phyloP scores from a whole-genome alignment of 164 flowering plant genomes.

The Tetrastigma voinierianum region DNA sequence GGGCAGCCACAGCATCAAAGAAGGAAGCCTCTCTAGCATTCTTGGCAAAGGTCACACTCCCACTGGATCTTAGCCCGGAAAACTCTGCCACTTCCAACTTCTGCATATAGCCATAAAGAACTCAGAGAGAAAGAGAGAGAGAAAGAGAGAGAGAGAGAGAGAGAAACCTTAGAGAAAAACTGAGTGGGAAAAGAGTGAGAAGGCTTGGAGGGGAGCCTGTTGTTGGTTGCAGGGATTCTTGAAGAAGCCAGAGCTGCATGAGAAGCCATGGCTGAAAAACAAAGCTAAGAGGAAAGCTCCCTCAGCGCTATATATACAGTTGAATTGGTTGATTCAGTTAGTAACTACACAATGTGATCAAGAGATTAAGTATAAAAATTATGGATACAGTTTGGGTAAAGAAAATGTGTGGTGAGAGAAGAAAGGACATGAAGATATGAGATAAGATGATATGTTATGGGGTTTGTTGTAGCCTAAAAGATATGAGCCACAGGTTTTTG shows the following conservation, averaged over 20 bases:
- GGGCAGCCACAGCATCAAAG: constrained; percentile 70
- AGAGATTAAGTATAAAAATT: constrained; percentile 3
- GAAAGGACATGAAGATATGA: constrained; percentile 9
- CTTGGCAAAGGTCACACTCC: constrained; percentile 46
- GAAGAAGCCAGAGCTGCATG: constrained; percentile 92
- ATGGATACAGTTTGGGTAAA: constrained; percentile 32
- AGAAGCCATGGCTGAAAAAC: constrained; percentile 85
- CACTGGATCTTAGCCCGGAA: constrained; percentile 65
- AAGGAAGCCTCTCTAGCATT: constrained; percentile 61
- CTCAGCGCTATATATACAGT: constrained; percentile 11
- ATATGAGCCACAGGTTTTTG: constrained; percentile 33
- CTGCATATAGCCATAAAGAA: constrained; percentile 34
- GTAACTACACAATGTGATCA: not conserved
- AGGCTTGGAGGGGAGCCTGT: constrained; percentile 59
- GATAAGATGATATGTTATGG: constrained; percentile 47
- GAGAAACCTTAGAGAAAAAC: constrained; percentile 63
- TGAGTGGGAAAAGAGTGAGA: constrained; percentile 57
- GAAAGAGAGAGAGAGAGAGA: constrained; percentile 9
- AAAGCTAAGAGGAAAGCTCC: constrained; percentile 14
- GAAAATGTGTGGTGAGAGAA: constrained; percentile 44
- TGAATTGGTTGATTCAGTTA: not conserved
- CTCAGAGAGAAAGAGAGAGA: not conserved
- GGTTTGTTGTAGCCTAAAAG: constrained; percentile 6
- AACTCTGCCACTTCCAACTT: constrained; percentile 70
- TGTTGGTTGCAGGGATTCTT: constrained; percentile 63